Evolutionary conservation across 2,329 filamentous ascomycete genomes (phyloP), one percentile per base, ranked within the genome.

Genomic region (Rutstroemia sp.): DNA sequence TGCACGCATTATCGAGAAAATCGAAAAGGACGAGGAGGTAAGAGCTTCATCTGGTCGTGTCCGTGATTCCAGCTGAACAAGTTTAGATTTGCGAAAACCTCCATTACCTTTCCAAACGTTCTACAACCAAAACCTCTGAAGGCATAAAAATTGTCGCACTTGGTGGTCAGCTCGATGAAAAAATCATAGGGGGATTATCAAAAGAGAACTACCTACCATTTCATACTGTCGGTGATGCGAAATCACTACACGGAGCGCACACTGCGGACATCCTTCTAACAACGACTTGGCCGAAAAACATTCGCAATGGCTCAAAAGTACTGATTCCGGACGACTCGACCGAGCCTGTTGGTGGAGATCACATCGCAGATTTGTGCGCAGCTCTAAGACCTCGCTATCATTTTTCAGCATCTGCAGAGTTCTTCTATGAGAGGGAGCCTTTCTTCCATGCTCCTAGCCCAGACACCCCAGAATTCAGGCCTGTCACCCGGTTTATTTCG

Each of bases 381-480:
- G 74, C 82, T 0, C 73, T 99, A 19, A 94, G 91, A 70, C 94
- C 94, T n/a, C 85, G 89, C 27, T 99, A 99, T 68, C 92, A 97
- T 71, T 85, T 97, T 66, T 84, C 89, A 1, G 77, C 81, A 3
- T 88, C 88, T 0, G 78, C 82, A 1, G 71, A 69, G 8, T 73
- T 78, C 6, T 85, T 85, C 65, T 97, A 86, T 70, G 92, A 99
- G 73, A 85, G 94, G 56, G 94, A 97, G 71, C 90, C 92, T 0
- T 99, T 96, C 74, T 85, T 94, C 67, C 86, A 95, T 69, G 62
- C 73, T 21, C 77, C 79, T 4, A 75, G 73, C 37, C 72, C 76
- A 37, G 77, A 79, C 41, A 72, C 74, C 9, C 77, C 80, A 1
- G 78, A 85, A 56, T 72, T 76, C 21, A 79, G 79, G 61, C 74